Evolutionary conservation across 305 asterid genomes (phyloP).

Genomic region (Ajuga reptans): DNA sequence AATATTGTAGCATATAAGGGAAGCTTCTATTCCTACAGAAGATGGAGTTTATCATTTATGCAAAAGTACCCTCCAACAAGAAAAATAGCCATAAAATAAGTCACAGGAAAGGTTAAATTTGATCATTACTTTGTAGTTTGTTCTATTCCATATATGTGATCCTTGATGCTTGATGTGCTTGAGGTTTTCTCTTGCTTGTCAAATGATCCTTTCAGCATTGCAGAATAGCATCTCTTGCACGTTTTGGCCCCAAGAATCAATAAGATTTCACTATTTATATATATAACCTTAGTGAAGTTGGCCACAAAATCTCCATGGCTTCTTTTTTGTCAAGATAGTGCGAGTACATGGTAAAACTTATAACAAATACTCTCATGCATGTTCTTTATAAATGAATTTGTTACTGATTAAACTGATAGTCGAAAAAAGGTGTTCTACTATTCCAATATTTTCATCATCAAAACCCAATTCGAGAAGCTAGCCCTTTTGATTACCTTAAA

Average conservation of each 20-base stretch:
- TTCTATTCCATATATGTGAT: neutral
- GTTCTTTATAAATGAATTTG: neutral
- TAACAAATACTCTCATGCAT: neutral
- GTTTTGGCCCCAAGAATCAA: too few relatives aligned
- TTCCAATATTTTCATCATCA: neutral
- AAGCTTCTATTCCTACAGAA: neutral
- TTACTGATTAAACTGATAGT: neutral
- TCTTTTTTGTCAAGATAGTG: neutral
- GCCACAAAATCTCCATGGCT: neutral
- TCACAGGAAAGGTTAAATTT: neutral
- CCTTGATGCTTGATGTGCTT: neutral
- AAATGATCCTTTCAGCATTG: neutral
- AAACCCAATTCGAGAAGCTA: constrained; percentile 5
- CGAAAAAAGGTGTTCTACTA: neutral
- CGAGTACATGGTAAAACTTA: neutral
- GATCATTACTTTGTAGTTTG: neutral
- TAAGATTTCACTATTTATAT: neutral
- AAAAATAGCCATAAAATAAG: neutral
- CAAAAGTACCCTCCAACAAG: neutral
- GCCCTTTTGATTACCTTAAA: neutral
- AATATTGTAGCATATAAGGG: neutral
- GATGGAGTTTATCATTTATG: neutral
- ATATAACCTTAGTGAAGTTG: neutral
- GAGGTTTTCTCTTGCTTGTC: neutral
- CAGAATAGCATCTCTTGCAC: neutral